Evolutionary conservation across 805 yeast species (phyloP), one percentile per base, ranked within the genome.

Genomic region (Komagataella pastoris): DNA sequence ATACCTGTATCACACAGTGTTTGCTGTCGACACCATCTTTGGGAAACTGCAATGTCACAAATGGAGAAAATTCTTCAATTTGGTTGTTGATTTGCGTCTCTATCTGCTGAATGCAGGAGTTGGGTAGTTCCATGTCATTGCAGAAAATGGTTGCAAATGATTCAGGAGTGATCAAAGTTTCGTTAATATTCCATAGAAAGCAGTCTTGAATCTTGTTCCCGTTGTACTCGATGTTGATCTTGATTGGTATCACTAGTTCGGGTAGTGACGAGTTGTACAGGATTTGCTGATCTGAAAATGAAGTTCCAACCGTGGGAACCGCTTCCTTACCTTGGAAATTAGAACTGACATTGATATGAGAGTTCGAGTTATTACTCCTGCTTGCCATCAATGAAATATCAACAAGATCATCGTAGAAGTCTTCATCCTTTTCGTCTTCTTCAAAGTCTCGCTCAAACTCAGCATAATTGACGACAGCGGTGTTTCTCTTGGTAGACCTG

Each of bases 41-140:
- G 17, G 95, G 91, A 24, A 88, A 72, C 51, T 81, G 80, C 36
- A 86, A 75, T 10, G 78, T 69, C 1, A 86, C 80, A 2, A 81
- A 74, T 48, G 77, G 79, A 24, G 78, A 75, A 59, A 79, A 84
- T 53, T 87, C 95, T 55, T 85, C 88, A 17, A 93, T 71, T 65
- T 90, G 97, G 51, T 87, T 83, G 53, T 75, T 78, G 53, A 93
- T 87, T 10, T 90, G 79, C 18, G 76, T 77, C 0, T 84, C 74
- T 44, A 93, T 81, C 55, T 76, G 80, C 47, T 71, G 66, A 57
- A 84, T 88, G 51, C 81, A 73, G 7, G 77, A 72, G 24, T 69
- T 75, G 3, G 95, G 87, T 44, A 93, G 75, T 54, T 89, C 97
- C 56, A 93, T 72, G 58, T 93, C 99, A 52, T 79, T 77, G 59